These are phyloP conservation scores for Cyclaneusma minus DNA, from an alignment of 2,329 filamentous ascomycete genomes.

Conservation along the genomic window DNA sequence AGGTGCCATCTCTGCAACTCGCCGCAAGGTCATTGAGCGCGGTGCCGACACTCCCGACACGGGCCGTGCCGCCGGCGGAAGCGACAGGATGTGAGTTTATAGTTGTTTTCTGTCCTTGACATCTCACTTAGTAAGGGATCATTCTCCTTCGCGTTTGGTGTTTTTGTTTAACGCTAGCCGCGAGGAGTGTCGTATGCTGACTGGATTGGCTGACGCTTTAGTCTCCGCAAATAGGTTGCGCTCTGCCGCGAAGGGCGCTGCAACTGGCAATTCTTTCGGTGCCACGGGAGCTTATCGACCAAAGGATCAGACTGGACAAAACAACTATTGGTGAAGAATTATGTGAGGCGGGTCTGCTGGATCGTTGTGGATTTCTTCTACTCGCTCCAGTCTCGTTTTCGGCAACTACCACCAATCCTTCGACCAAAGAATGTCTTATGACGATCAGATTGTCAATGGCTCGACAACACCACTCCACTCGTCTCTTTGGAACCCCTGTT, in stretches of 20 bases:
- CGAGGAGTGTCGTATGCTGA: constrained; percentile 56
- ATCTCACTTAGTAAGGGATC: constrained; percentile 65
- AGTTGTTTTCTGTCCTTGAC: constrained; percentile 31
- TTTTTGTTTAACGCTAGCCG: constrained; percentile 59
- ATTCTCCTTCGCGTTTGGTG: constrained; percentile 74
- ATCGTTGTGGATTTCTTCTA: constrained; percentile 12
- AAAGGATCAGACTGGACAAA: constrained; percentile 27
- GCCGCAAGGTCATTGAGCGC: constrained; percentile 72
- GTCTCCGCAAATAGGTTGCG: constrained; percentile 76
- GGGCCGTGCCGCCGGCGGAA: constrained; percentile 62
- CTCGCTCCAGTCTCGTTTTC: constrained; percentile 14
- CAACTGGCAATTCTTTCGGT: constrained; percentile 25
- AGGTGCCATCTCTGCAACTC: constrained; percentile 57
- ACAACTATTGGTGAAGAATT: constrained; percentile 19
- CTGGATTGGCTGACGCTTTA: constrained; percentile 67
- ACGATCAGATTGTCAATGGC: constrained; percentile 11
- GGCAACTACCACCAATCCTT: constrained; percentile 12
- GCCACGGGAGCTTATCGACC: constrained; percentile 30
- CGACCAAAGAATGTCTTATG: too few species aligned
- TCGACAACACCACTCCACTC: constrained; percentile 12
- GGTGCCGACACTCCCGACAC: constrained; percentile 53
- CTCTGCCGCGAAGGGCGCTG: constrained; percentile 62
- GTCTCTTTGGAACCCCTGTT: constrained; percentile 17
- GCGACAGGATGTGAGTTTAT: constrained; percentile 93
- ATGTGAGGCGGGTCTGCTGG: constrained; percentile 13